Percentiles rank a stretch among this genome's conserved stretches.
phyloP scores from a whole-genome alignment of 192 early-diverging fungal genomes.

The Chytriomyces confervae region DNA sequence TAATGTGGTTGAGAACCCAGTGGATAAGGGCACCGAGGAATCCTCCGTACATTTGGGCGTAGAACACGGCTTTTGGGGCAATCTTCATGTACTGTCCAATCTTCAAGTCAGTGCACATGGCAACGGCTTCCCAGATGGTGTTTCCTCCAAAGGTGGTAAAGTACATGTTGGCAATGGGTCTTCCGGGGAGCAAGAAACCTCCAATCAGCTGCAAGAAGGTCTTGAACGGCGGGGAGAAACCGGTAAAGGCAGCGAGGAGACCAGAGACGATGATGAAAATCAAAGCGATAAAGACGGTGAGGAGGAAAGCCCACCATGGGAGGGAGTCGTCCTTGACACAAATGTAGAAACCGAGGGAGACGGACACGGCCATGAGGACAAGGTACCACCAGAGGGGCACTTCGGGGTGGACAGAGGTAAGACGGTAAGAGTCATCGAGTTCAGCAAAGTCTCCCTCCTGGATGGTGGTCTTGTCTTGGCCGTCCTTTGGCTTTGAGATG shows the following conservation, averaged over 20 bases:
- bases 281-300: constrained; percentile 54
- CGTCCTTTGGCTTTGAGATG: background rate
- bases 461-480: background rate
- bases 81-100: constrained; percentile 41
- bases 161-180: constrained; percentile 68
- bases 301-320: constrained; percentile 38
- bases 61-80: constrained; percentile 75
- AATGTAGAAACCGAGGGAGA: constrained; percentile 22
- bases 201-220: constrained; percentile 9
- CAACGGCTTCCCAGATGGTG: constrained; percentile 64
- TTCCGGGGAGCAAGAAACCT: constrained; percentile 51
- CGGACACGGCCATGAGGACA: constrained; percentile 7
- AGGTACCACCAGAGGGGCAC: constrained; percentile 83
- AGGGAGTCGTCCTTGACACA: constrained; percentile 13
- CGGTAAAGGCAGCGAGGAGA: background rate
- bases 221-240: background rate
- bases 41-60: constrained; percentile 73
- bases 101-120: constrained; percentile 63
- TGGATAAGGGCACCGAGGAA: constrained; percentile 50
- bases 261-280: constrained; percentile 63
- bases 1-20: constrained; percentile 22
- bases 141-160: constrained; percentile 74
- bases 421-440: constrained; percentile 65
- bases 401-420: constrained; percentile 65
- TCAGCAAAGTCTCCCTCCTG: background rate